phyloP scores from a whole-genome alignment of 306 rosid species.

The Trifolium repens region DNA sequence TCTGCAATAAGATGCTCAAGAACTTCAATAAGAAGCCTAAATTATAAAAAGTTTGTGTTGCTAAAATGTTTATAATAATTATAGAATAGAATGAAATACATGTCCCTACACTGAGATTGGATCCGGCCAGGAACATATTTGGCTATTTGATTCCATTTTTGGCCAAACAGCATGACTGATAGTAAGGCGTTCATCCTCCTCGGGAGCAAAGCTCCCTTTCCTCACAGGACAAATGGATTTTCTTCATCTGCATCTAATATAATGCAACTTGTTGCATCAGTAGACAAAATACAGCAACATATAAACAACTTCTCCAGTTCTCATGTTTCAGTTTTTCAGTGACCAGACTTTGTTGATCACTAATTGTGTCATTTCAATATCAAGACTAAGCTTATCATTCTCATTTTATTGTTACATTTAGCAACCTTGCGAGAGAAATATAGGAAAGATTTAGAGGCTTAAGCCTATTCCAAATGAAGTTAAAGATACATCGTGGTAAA shows the following conservation, averaged over 20 bases:
- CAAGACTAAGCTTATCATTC: background rate
- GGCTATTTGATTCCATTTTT: slow-evolving; percentile 87
- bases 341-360: background rate
- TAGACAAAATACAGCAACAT: slow-evolving; percentile 13
- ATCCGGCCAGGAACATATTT: slow-evolving; percentile 86
- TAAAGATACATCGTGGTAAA: background rate
- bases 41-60: slow-evolving; percentile 18
- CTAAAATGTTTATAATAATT: background rate
- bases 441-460: background rate
- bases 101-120: slow-evolving; percentile 94
- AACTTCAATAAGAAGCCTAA: slow-evolving; percentile 37
- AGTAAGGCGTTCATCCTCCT: slow-evolving; percentile 79
- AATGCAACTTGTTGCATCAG: slow-evolving; percentile 16
- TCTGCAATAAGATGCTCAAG: slow-evolving; percentile 55
- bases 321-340: slow-evolving; percentile 15
- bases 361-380: slow-evolving; percentile 16
- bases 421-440: slow-evolving; percentile 21
- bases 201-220: slow-evolving; percentile 71
- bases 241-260: slow-evolving; percentile 69
- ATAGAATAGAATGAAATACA: slow-evolving; percentile 50
- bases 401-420: slow-evolving; percentile 9
- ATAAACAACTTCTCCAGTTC: slow-evolving; percentile 18
- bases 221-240: slow-evolving; percentile 79
- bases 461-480: slow-evolving; percentile 8
- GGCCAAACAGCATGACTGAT: slow-evolving; percentile 86